These are phyloP conservation scores for Dactylellina sp. DNA, from an alignment of 2,329 filamentous ascomycete genomes.

Conservation along the genomic window DNA sequence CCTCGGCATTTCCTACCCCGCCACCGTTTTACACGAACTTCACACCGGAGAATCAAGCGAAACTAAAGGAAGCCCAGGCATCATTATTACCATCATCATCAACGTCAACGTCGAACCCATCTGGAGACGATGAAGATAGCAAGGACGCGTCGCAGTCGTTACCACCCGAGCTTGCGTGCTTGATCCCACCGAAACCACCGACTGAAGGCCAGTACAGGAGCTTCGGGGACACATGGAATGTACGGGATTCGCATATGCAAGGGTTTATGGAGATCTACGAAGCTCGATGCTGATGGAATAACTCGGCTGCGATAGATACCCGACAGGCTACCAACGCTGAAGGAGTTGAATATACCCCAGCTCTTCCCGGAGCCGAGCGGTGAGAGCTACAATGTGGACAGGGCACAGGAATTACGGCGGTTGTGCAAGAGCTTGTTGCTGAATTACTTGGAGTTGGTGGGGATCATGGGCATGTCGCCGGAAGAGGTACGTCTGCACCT, in stretches of 20 bases:
- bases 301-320: constrained; percentile 63
- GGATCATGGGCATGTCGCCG: constrained; percentile 76
- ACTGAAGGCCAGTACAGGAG: constrained; percentile 76
- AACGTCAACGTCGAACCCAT: constrained; percentile 58
- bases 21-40: constrained; percentile 92
- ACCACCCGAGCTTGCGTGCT: constrained; percentile 77
- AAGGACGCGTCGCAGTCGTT: constrained; percentile 65
- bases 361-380: constrained; percentile 70
- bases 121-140: constrained; percentile 18
- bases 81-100: constrained; percentile 4
- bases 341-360: constrained; percentile 77
- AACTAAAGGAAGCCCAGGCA: constrained; percentile 68
- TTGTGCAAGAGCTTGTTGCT: constrained; percentile 86
- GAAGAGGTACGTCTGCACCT: constrained; percentile 64
- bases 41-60: constrained; percentile 77
- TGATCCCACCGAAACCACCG: constrained; percentile 85
- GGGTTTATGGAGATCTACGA: background rate
- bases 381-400: constrained; percentile 71
- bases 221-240: constrained; percentile 77
- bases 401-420: constrained; percentile 76
- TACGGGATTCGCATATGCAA: constrained; percentile 61
- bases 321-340: constrained; percentile 74
- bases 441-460: constrained; percentile 87
- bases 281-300: constrained; percentile 18
- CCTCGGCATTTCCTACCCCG: constrained; percentile 83